Conservation (phyloP, 495 filamentous ascomycete species). For the Venustampulla echinocandica region DNA sequence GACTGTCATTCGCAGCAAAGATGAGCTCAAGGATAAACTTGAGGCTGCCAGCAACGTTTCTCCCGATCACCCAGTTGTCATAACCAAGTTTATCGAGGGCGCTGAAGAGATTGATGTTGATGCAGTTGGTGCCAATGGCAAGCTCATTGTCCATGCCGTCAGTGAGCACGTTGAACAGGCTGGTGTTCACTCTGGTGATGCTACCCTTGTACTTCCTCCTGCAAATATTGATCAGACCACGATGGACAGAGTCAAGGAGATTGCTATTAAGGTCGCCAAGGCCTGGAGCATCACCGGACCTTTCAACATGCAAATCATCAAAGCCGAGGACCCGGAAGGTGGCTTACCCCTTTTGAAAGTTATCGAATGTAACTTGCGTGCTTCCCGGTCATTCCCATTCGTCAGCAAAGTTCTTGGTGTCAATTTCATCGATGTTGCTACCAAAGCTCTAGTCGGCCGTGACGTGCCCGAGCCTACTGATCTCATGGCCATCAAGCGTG, state of each 20-base stretch:
- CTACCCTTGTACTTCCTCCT: constrained; percentile 90
- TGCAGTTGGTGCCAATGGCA: constrained; percentile 78
- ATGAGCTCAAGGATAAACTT: constrained; percentile 84
- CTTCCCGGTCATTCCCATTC: constrained; percentile 96
- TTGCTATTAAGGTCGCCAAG: constrained; percentile 91
- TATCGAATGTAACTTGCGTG: constrained; percentile 97
- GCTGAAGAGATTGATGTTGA: constrained; percentile 86
- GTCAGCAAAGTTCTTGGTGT: constrained; percentile 92
- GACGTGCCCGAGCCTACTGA: constrained; percentile 81
- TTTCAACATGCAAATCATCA: constrained; percentile 99
- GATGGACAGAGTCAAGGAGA: constrained; percentile 83
- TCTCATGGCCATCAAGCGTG: constrained; percentile 76
- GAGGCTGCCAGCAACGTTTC: constrained; percentile 85
- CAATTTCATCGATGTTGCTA: constrained; percentile 96
- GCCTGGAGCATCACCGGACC: constrained; percentile 95
- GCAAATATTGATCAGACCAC: constrained; percentile 62
- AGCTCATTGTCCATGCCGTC: constrained; percentile 85
- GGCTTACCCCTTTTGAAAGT: constrained; percentile 77
- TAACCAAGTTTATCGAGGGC: constrained; percentile 92
- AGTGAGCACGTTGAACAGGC: constrained; percentile 97
- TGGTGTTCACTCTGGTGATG: constrained; percentile 96
- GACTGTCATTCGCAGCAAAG: constrained; percentile 94
- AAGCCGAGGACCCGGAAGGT: constrained; percentile 64
- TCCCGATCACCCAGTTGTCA: constrained; percentile 96
- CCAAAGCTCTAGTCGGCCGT: constrained; percentile 81